Evolutionary conservation across 2,329 filamentous ascomycete species (phyloP).

Genomic region (Trichoderma citrinoviride): DNA sequence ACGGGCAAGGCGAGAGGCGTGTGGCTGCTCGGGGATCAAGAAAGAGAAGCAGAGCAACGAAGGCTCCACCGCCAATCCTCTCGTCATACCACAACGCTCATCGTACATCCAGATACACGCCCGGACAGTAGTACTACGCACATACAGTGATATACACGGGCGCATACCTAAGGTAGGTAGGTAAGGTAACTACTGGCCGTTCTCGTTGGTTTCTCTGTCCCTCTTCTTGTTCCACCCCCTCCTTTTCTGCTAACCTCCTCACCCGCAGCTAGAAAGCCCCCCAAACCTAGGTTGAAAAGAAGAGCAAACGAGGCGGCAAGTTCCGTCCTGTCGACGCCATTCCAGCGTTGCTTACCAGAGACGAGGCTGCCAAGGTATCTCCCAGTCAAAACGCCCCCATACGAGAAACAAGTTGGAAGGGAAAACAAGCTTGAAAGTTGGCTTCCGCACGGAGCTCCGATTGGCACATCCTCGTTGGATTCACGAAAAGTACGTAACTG

Average conservation of each 20-base stretch:
- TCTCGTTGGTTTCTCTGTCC: neutral
- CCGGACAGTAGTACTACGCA: neutral
- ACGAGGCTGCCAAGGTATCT: neutral
- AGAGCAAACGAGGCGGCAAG: neutral
- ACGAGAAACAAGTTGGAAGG: too few relatives aligned
- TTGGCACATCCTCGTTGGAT: neutral
- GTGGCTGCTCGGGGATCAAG: too few relatives aligned
- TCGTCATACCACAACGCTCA: neutral
- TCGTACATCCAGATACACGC: neutral
- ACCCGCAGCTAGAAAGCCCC: neutral
- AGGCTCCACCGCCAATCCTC: conserved; percentile 2
- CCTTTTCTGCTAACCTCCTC: too few relatives aligned
- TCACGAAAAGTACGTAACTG: neutral
- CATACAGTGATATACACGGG: neutral
- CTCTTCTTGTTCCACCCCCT: neutral
- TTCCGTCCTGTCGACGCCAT: neutral
- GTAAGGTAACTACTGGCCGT: too few relatives aligned
- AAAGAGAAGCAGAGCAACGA: too few relatives aligned
- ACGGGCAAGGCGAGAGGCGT: too few relatives aligned
- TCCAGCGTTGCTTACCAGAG: neutral
- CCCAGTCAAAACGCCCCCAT: neutral
- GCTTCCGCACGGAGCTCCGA: neutral
- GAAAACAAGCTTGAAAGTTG: neutral
- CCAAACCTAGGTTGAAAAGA: neutral
- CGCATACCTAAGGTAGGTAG: neutral